Evolutionary conservation across 768 basidiomycete species (phyloP), one percentile per base, ranked within the genome.

Genomic region (Crepidotus variabilis): DNA sequence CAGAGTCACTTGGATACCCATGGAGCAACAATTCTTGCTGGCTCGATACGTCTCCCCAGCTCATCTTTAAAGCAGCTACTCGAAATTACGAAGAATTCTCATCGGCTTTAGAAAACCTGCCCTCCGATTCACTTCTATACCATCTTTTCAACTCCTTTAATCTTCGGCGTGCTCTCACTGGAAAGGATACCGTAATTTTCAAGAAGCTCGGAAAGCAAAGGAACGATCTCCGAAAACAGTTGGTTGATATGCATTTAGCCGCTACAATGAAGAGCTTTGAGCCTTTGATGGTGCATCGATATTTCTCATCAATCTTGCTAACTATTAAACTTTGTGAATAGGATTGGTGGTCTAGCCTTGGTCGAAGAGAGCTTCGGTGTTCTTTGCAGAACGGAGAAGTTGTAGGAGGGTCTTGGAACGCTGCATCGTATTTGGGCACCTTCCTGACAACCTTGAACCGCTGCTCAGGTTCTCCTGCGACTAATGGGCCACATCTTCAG

Each of bases 21-120:
- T 62, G 60, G 60, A 20, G 52, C 1, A 35, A 55, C 6, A 59
- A 56, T 28, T 61, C 60, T 9, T 61, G 60, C 47, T 62, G 61
- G 61, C 55, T 62, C 32, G 61, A 62, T 20, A 57, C 52, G 2
- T 57, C 61, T 45, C 54, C 59, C 34, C 34, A 62, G 28, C 58
- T 60, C 2, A 28, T 60, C 5, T 54, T 49, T 47, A 14, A 24
- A 21, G 47, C 51, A 21, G 6, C 52, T 7, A 18, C 11, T 34
- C n/a, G 21, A 7, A 20, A 43, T 11, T 43, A 20, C 14, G 11
- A 43, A 5, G 39, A 43, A 14, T 43, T 43, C 39, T 16, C 39
- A 3, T 16, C 13, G 3, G 14, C 13, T 4, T 14, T 43, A 20
- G 39, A 14, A 43, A 11, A 20, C 39, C 13, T 14, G 5, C 39